Conservation (phyloP, 306 rosid genomes). For the Morella rubra region DNA sequence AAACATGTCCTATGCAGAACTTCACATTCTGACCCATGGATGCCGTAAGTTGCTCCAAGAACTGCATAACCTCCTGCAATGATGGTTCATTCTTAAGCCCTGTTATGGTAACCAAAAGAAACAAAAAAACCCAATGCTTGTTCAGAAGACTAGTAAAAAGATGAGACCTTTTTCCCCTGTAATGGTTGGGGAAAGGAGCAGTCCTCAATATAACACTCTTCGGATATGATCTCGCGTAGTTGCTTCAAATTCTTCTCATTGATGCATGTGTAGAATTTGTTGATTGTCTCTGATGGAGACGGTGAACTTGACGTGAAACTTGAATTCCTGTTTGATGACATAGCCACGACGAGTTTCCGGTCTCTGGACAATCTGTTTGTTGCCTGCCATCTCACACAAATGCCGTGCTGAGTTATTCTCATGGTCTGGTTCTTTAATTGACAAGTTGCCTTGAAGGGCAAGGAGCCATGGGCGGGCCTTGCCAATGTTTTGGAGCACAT, state of each 20-base stretch:
- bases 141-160: slow-evolving; percentile 11
- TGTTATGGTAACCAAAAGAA: slow-evolving; percentile 2
- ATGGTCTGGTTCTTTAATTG: slow-evolving; percentile 24
- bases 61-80: slow-evolving; percentile 63
- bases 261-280: slow-evolving; percentile 55
- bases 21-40: slow-evolving; percentile 75
- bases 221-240: slow-evolving; percentile 46
- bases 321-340: slow-evolving; percentile 21
- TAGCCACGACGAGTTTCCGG: slow-evolving; percentile 6
- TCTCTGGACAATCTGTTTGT: slow-evolving; percentile 12
- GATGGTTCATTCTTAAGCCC: slow-evolving; percentile 1
- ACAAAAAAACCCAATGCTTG: neutral
- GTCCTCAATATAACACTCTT: slow-evolving; percentile 60
- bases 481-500: slow-evolving; percentile 19
- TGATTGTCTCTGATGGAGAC: slow-evolving; percentile 47
- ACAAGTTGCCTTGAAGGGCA: slow-evolving; percentile 25
- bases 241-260: slow-evolving; percentile 50
- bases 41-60: slow-evolving; percentile 48
- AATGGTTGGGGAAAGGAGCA: slow-evolving; percentile 59
- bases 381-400: slow-evolving; percentile 21
- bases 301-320: slow-evolving; percentile 3
- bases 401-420: slow-evolving; percentile 4
- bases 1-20: slow-evolving; percentile 48
- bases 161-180: slow-evolving; percentile 61
- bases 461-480: slow-evolving; percentile 18